Conservation (phyloP, 305 asterid genomes). For the Solanum hybrid region DNA sequence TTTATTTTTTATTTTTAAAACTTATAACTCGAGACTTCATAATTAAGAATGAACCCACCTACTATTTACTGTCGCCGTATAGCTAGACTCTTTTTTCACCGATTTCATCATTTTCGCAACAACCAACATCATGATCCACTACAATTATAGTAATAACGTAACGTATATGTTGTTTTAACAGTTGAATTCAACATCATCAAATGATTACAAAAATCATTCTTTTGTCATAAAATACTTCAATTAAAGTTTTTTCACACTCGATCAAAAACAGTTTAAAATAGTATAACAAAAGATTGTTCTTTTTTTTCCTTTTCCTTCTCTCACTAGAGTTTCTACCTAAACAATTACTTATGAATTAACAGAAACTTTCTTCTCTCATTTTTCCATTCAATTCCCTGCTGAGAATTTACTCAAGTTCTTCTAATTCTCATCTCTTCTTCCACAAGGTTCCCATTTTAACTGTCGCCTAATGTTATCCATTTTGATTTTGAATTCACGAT, state of each 20-base stretch:
- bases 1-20: not conserved
- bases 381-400: not conserved
- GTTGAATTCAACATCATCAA: not conserved
- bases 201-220: slow-evolving; percentile 2
- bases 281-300: not conserved
- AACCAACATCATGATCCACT: slow-evolving; percentile 1
- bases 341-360: not conserved
- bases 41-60: not conserved
- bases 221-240: not conserved
- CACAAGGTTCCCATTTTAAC: not conserved
- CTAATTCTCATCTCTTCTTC: not conserved
- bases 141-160: not conserved
- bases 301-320: not conserved
- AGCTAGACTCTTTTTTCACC: not conserved
- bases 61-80: not conserved
- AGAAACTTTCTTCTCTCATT: not conserved
- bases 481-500: not conserved
- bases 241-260: not conserved
- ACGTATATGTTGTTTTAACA: not conserved
- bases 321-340: not conserved
- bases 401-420: not conserved
- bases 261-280: not conserved
- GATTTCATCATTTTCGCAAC: not conserved
- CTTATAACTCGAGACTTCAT: not conserved
- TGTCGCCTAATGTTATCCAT: not conserved